A percentile compares a stretch with the other conserved stretches of the same genome.
phyloP scores from a whole-genome alignment of 352 stramenopile genomes.

The Elongisporangium anandrum region DNA sequence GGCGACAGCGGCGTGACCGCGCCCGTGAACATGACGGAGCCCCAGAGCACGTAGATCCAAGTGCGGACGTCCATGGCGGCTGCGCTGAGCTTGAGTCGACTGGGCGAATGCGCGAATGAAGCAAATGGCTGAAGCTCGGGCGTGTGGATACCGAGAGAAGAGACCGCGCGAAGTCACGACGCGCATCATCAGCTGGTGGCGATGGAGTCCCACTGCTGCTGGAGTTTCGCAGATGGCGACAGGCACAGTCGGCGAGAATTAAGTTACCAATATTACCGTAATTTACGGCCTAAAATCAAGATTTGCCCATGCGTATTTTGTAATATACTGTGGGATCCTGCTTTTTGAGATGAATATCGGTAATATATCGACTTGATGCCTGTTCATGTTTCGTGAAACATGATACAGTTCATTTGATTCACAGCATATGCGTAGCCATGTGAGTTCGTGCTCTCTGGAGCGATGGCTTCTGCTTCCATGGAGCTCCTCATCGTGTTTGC shows the following conservation, averaged over 20 bases:
- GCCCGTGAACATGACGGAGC: not conserved
- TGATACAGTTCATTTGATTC: too few relatives aligned
- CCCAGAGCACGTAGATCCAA: not conserved
- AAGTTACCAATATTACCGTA: not conserved
- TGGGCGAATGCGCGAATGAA: not conserved
- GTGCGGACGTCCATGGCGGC: not conserved
- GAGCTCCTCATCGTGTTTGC: too few relatives aligned
- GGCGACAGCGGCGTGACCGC: not conserved
- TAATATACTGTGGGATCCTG: too few relatives aligned
- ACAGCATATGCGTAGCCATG: too few relatives aligned
- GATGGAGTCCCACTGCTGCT: not conserved
- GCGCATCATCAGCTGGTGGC: not conserved
- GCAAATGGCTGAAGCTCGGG: not conserved
- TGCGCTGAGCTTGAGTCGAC: not conserved
- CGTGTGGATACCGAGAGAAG: not conserved
- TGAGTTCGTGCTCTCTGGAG: too few relatives aligned
- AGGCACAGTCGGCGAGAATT: not conserved
- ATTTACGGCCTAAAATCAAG: too few relatives aligned
- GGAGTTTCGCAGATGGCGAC: not conserved
- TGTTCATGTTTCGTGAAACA: too few relatives aligned
- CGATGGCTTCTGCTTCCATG: too few relatives aligned
- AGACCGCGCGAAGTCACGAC: not conserved
- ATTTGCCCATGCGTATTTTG: too few relatives aligned
- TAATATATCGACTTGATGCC: too few relatives aligned
- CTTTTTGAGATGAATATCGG: too few relatives aligned